Base-by-base conservation (phyloP, 495 filamentous ascomycete genomes). In the Talaromyces proteolyticus region DNA sequence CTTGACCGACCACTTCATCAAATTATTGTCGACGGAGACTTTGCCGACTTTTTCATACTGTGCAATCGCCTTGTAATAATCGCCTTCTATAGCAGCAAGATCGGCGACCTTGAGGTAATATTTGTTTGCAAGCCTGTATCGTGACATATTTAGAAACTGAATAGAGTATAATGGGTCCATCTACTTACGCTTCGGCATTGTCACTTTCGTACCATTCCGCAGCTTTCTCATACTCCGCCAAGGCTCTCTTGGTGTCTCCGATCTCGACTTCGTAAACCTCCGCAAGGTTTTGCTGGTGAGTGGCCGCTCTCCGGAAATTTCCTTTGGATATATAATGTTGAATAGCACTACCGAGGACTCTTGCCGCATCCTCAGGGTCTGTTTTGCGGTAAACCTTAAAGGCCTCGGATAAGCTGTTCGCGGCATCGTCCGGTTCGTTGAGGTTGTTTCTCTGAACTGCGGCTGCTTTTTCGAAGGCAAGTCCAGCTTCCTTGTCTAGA, bases 1-100 rank as follows among this genome's bases (percentile, higher is more conserved):
- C 66, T 95, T 95, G 49, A 96, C 85, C 14, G 82, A 89, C 79
- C 85, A 96, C 58, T 82, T 88, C 89, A 94, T 91, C 53, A 91
- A 63, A 59, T 87, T 84, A 67, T 91, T 92, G 61, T 78, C 78
- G 45, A 91, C 79, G 5, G 81, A 82, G 36, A 76, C 69, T 23
- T 78, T 77, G 25, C 86, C 87, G 36, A 95, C 86, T 56, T 82
- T 80, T 63, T 96, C 92, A 66, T 84, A 96, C 59, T 82, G 70
- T 52, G 86, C 78, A 57, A 90, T 87, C 36, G 89, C 80, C 64
- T 83, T 87, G 71, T 80, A 79, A 69, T 92, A 96, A 58, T 94
- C 86, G 42, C 67, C 75, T 49, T 88, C 86, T 11, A 94, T 66
- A 12, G 89, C 92, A 7, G 87, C 78, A 42, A 96, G 70, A 55